Base-by-base conservation (phyloP, 2,329 filamentous ascomycete species). In the Cladophialophora psammophila region DNA sequence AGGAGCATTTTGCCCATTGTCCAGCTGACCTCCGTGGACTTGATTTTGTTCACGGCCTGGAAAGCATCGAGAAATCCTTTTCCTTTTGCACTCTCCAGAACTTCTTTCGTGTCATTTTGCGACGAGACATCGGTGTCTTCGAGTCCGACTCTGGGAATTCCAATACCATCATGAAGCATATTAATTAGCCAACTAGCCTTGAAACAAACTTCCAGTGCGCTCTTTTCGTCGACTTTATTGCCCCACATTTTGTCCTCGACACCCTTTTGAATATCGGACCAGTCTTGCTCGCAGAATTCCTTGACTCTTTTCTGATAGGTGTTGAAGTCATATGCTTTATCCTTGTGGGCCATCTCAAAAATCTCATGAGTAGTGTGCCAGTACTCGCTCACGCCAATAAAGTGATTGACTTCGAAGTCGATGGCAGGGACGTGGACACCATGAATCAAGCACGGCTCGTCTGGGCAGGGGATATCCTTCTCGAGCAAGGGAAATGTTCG, bases 181-280 rank as follows among this genome's bases (percentile, higher is more conserved):
- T 96, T 99, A 76, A 99, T 97, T 53, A 99, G 83, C 95, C 96
- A 99, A 5, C 93, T 95, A 0, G 95, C 94, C 78, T 99, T 99
- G 85, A 99, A 99, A 78, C 95, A 99, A 1, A 96, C 91, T 75
- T 96, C 90, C 71, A 90, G 87, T 5, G 94, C 94, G 58, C 90
- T 91, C 73, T 90, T 87, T 65, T 83, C 82, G 72, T 91, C 86
- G 1, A 93, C 86, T 71, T 94, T 93, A 69, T 91, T 88, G 13
- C 91, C 91, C 82, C 88, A 94, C 75, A 91, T 88, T 68, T 92
- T 78, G 20, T 82, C 79, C 9, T 85, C 81, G 4, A 97, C 80
- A 26, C 87, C 89, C 10, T 85, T 80, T 71, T 90, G 84, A 59
- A 99, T 96, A 9, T 86, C 82, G 1, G 85, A 81, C 96, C 96